Evolutionary conservation across 2,329 filamentous ascomycete genomes (phyloP), one percentile per base, ranked within the genome.

Genomic region (Botryosphaeria dothidea): DNA sequence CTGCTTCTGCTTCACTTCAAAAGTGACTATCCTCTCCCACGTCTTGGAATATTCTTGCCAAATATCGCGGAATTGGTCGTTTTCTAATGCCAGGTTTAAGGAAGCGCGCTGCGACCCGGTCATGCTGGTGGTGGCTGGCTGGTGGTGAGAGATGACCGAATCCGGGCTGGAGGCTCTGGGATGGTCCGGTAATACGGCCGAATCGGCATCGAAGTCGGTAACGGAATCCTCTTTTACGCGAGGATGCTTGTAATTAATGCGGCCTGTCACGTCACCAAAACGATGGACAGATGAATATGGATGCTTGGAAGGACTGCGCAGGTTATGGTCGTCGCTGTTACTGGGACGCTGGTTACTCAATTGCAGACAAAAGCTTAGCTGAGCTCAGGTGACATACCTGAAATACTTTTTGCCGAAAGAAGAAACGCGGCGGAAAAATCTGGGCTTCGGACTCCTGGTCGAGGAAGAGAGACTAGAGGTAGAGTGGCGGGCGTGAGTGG

Each of bases 1-100:
- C 15, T 45, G 36, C 25, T 56, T 60, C 46, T 65, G 63, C n/a
- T 65, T 65, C n/a, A 61, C 46, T 17, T 65, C 63, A 21, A 60
- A 65, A 17, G 46, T 34, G 5, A 46, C 25, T 41, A 65, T 61
- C 3, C 63, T 46, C 54, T 65, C 54, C 31, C 34, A 65, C 3
- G 36, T 60, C 34, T 54, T 51, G 63, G 25, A 43, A 34, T 61
- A 52, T 11, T 65, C 54, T 4, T 23, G n/a, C 63, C 63, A 65
- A 34, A 65, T 52, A 7, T 65, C 56, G 4, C 54, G 54, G 4
- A 65, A 65, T 4, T 41, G 36, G 2, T 46, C 23, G 9, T 52
- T 61, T 17, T 65, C 63, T 46, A 65, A 25, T 5, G 54, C 56
- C 34, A 65, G 17, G 3, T 49, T 65, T 29, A 60, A 29, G 4